A percentile compares a stretch with the other conserved stretches of the same genome.
Evolutionary conservation across 1,139 yeast species (phyloP).

Genomic region (Taphrina pruni): DNA sequence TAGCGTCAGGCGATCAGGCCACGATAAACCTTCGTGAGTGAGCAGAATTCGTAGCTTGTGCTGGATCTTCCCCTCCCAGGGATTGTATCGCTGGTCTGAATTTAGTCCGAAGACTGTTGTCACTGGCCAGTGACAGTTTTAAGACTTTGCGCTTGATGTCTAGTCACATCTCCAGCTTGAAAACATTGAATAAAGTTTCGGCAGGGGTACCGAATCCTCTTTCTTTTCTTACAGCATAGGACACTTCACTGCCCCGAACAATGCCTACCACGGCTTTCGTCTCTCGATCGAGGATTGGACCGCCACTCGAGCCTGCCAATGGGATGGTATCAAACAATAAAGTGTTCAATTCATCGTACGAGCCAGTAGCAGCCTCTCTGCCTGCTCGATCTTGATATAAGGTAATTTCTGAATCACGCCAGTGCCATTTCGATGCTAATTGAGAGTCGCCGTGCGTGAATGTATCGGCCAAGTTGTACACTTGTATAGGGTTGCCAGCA

Average conservation of each 20-base stretch:
- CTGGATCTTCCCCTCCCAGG: no score
- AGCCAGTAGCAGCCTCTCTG: slow-evolving; percentile 32
- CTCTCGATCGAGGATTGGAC: slow-evolving; percentile 33
- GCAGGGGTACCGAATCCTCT: slow-evolving; percentile 38
- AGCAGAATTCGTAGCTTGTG: no score
- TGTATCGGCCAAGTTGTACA: slow-evolving; percentile 13
- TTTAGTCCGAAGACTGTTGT: not conserved
- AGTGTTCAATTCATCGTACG: slow-evolving; percentile 32
- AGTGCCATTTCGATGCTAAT: slow-evolving; percentile 4
- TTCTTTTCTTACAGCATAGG: slow-evolving; percentile 34
- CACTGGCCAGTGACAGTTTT: not conserved
- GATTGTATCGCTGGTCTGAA: no score
- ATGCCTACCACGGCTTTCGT: slow-evolving; percentile 33
- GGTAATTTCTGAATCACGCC: slow-evolving; percentile 31
- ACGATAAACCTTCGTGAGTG: no score
- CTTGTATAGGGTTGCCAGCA: slow-evolving; percentile 23
- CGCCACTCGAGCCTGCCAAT: slow-evolving; percentile 36
- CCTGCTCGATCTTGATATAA: slow-evolving; percentile 38
- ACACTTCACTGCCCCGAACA: slow-evolving; percentile 29
- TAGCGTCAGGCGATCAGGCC: no score
- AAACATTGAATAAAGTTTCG: slow-evolving; percentile 32
- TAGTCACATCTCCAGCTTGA: slow-evolving; percentile 25
- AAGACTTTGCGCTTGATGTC: no score
- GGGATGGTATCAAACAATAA: slow-evolving; percentile 30
- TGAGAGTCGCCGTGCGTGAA: not conserved